phyloP scores from a whole-genome alignment of 805 yeast species.

The Ascoidea asiatica region DNA sequence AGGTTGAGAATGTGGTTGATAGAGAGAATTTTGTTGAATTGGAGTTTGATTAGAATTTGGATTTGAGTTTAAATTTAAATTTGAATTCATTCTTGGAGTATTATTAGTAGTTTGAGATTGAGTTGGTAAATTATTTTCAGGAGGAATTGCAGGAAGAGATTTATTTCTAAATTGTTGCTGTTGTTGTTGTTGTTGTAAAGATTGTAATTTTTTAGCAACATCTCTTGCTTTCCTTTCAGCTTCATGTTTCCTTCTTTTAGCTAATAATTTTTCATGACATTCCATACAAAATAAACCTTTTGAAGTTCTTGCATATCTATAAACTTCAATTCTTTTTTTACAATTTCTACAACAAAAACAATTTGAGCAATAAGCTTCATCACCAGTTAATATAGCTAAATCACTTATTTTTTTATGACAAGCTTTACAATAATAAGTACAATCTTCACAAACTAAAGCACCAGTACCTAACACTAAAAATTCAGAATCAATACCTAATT shows the following conservation, averaged over 20 bases:
- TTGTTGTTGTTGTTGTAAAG: slow-evolving; percentile 2
- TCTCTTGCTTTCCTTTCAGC: slow-evolving; percentile 14
- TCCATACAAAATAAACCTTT: slow-evolving; percentile 88
- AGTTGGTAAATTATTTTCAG: slow-evolving; percentile 7
- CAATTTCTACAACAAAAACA: slow-evolving; percentile 90
- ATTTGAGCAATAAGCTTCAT: slow-evolving; percentile 82
- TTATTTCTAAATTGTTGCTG: slow-evolving; percentile 13
- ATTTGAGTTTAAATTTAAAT: too few species aligned
- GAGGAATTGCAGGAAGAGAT: slow-evolving; percentile 10
- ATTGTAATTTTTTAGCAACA: slow-evolving; percentile 9
- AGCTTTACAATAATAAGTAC: slow-evolving; percentile 81
- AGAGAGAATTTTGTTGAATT: slow-evolving; percentile 1
- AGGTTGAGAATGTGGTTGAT: too few species aligned
- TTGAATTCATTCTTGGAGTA: too few species aligned
- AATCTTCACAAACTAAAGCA: slow-evolving; percentile 73
- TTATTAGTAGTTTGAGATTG: background rate
- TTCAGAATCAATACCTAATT: slow-evolving; percentile 77
- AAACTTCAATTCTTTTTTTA: slow-evolving; percentile 71
- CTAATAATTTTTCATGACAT: slow-evolving; percentile 77
- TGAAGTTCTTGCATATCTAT: slow-evolving; percentile 83
- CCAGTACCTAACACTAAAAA: slow-evolving; percentile 91
- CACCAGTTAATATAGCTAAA: slow-evolving; percentile 87
- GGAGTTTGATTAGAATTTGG: slow-evolving; percentile 9
- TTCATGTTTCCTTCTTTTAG: slow-evolving; percentile 57
- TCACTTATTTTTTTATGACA: slow-evolving; percentile 85